Conservation (phyloP, 1,284 basidiomycete species). For the Ganoderma lucidum region DNA sequence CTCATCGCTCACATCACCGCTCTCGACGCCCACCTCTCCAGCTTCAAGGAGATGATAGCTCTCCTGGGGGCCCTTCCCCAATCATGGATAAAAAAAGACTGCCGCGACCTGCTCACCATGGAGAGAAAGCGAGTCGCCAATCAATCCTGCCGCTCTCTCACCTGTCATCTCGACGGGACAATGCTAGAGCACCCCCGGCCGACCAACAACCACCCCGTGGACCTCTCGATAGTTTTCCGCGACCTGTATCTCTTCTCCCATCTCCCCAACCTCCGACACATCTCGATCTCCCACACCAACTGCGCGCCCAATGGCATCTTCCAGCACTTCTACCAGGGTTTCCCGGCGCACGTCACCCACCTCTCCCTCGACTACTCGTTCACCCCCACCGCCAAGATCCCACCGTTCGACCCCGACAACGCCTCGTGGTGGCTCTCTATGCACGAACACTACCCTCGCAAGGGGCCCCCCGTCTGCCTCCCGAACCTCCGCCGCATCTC, state of each 20-base stretch:
- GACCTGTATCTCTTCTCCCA: slow-evolving; percentile 38
- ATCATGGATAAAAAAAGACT: slow-evolving; percentile 12
- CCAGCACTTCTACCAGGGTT: slow-evolving; percentile 32
- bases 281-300: slow-evolving; percentile 45
- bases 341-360: slow-evolving; percentile 43
- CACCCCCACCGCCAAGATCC: slow-evolving; percentile 25
- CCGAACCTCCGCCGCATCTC: slow-evolving; percentile 34
- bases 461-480: slow-evolving; percentile 7
- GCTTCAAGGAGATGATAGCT: slow-evolving; percentile 36
- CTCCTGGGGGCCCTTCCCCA: slow-evolving; percentile 38
- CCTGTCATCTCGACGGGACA: slow-evolving; percentile 39
- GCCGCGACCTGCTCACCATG: slow-evolving; percentile 27
- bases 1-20: slow-evolving; percentile 43
- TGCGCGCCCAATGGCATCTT: slow-evolving; percentile 47
- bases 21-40: slow-evolving; percentile 44
- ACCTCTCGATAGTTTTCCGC: slow-evolving; percentile 38
- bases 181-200: slow-evolving; percentile 5
- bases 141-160: slow-evolving; percentile 38
- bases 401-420: slow-evolving; percentile 20
- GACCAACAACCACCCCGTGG: slow-evolving; percentile 20
- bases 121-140: slow-evolving; percentile 33
- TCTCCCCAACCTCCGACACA: slow-evolving; percentile 45
- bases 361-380: slow-evolving; percentile 42
- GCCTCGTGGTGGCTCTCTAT: too few relatives aligned
- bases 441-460: too few relatives aligned